Evolutionary conservation across 2,329 filamentous ascomycete genomes (phyloP).

Genomic region (Fusarium lyarnte): DNA sequence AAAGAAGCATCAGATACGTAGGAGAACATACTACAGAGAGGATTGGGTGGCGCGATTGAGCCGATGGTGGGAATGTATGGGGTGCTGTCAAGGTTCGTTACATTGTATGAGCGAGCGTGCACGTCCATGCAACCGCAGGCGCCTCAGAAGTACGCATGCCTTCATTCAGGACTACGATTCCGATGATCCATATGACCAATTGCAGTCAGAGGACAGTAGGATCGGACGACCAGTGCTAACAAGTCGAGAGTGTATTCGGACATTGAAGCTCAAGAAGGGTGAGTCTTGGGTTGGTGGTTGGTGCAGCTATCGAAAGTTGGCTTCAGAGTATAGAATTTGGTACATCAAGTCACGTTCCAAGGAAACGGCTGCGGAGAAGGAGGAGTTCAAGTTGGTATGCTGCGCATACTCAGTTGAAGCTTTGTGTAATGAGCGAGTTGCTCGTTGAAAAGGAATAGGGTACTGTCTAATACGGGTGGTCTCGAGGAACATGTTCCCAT

Average conservation of each 20-base stretch:
- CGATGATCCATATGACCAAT: background rate
- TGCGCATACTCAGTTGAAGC: background rate
- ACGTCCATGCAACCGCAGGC: background rate
- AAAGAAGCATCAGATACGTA: background rate
- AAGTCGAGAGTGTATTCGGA: background rate
- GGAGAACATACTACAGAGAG: background rate
- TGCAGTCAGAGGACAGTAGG: background rate
- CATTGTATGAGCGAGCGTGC: background rate
- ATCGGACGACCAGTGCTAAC: background rate
- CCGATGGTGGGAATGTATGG: slow-evolving; percentile 5
- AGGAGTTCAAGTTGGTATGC: background rate
- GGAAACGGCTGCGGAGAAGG: background rate
- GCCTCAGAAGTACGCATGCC: background rate
- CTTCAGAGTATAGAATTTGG: background rate
- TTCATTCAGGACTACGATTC: background rate
- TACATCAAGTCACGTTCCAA: background rate
- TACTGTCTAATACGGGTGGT: background rate
- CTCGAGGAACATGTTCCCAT: background rate
- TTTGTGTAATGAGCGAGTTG: background rate
- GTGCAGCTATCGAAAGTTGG: background rate
- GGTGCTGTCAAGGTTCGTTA: background rate
- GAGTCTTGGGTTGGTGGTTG: background rate
- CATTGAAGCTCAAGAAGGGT: background rate
- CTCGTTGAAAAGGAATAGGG: background rate
- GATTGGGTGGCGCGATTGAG: background rate